Evolutionary conservation across 2,329 filamentous ascomycete genomes (phyloP).

Genomic region (Arthrobotrys conoides): DNA sequence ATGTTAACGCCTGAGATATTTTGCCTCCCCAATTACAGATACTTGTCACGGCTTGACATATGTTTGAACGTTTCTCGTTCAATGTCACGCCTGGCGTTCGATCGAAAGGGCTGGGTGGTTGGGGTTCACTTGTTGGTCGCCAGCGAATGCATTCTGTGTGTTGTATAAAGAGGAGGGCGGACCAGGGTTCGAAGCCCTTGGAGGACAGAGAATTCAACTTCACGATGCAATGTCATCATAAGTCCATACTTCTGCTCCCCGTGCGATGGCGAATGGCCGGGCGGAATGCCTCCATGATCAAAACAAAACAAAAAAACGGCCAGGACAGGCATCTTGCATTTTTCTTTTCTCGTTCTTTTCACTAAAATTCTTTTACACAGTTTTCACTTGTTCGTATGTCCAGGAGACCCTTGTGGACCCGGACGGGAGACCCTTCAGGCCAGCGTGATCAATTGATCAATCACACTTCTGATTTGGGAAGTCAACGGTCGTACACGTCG

Average conservation of each 20-base stretch:
- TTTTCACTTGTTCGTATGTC: conserved; percentile 34
- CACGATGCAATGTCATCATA: conserved; percentile 21
- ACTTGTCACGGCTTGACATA: conserved; percentile 22
- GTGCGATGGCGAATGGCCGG: conserved; percentile 19
- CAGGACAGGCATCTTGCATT: conserved; percentile 11
- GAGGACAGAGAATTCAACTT: conserved; percentile 18
- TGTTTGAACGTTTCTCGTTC: conserved; percentile 38
- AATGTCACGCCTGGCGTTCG: conserved; percentile 17
- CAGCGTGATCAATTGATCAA: conserved; percentile 34
- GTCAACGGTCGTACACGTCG: conserved; percentile 50
- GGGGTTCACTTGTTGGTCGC: conserved; percentile 37
- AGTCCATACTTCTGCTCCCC: background rate
- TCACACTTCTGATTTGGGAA: conserved; percentile 43
- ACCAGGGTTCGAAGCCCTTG: conserved; percentile 37
- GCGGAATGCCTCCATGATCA: conserved; percentile 45
- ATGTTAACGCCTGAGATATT: background rate
- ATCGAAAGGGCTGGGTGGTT: conserved; percentile 52
- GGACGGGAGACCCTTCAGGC: conserved; percentile 11
- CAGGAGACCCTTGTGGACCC: conserved; percentile 10
- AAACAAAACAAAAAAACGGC: conserved; percentile 37
- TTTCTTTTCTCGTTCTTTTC: conserved; percentile 17
- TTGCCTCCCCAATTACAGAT: conserved; percentile 19
- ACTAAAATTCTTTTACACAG: conserved; percentile 25
- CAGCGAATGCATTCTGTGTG: conserved; percentile 61
- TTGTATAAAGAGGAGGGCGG: conserved; percentile 32